Evolutionary conservation across 2,329 filamentous ascomycete genomes (phyloP).

Genomic region (Madurella mycetomatis): DNA sequence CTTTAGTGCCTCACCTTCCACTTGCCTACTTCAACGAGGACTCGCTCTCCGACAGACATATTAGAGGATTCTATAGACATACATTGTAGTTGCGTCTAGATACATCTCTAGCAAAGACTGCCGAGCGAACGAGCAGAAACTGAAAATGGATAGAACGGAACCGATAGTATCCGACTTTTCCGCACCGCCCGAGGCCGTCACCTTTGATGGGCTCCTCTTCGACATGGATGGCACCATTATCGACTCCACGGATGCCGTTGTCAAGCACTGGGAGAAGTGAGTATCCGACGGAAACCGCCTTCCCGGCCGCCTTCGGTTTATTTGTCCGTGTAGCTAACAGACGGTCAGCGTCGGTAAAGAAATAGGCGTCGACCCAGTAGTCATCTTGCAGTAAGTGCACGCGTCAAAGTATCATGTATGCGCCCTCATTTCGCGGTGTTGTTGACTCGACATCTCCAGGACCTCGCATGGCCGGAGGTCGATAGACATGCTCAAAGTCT

Average conservation of each 20-base stretch:
- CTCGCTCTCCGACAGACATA: too few relatives aligned
- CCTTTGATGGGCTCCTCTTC: slow-evolving; percentile 58
- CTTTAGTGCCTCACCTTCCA: too few relatives aligned
- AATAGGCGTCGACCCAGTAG: slow-evolving; percentile 76
- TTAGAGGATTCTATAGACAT: too few relatives aligned
- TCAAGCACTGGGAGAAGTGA: slow-evolving; percentile 72
- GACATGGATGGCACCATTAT: slow-evolving; percentile 84
- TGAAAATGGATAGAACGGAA: slow-evolving; percentile 24
- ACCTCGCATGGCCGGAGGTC: slow-evolving; percentile 87
- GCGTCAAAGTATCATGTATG: neutral
- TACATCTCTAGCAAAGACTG: too few relatives aligned
- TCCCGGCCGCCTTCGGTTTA: too few relatives aligned
- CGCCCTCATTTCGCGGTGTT: neutral
- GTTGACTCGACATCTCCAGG: slow-evolving; percentile 11
- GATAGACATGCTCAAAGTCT: slow-evolving; percentile 77
- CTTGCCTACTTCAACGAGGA: too few relatives aligned
- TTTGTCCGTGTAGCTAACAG: neutral
- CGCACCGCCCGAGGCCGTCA: slow-evolving; percentile 41
- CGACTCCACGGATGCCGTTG: slow-evolving; percentile 71
- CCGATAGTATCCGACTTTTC: slow-evolving; percentile 31
- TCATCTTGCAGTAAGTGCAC: slow-evolving; percentile 62
- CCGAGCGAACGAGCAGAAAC: neutral
- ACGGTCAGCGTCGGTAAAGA: slow-evolving; percentile 66
- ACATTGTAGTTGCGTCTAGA: too few relatives aligned
- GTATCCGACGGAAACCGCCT: slow-evolving; percentile 18